Base-by-base conservation (phyloP, 495 filamentous ascomycete genomes). In the Aspergillus funiculosus region DNA sequence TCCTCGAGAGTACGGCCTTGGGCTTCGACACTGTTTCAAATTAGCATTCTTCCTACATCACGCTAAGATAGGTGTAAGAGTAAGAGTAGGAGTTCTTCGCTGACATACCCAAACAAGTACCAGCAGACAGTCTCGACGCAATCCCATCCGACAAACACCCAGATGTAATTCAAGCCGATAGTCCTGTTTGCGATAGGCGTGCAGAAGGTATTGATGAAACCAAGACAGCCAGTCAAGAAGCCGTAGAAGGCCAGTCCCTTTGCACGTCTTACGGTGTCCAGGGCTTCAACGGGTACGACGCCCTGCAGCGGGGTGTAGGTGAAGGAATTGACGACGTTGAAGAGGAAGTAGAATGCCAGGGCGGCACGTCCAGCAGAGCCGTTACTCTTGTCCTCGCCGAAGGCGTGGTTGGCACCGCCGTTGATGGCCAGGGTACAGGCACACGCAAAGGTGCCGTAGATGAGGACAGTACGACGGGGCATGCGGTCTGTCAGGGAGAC, bases 1-100 rank as follows among this genome's bases (percentile, higher is more conserved):
- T 87, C 80, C 56, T 87, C 84, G 25, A 88, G 74, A n/a, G 83
- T 84, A 48, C 76, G 77, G 22, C 80, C 81, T 27, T 78, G 73
- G 5, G 82, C 83, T 60, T 88, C 84, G 8, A 83, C 78, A 65
- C 59, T 20, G 8, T 42, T 1, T 31, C n/a, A 37, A 15, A 24
- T 3, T 25, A 32, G 17, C 8, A 17, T 8, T 19, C 11, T 21
- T 38, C 5, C 7, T n/a, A 27, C 11, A 6, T 34, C 10, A 15
- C 9, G 17, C 4, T 19, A 10, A 30, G 20, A 26, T 19, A 8
- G 14, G 21, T 27, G 5, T 10, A 10, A 5, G 10, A 10, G 25
- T 27, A 10, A 10, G 10, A 27, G 25, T 6, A 31, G 13, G 6
- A 38, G n/a, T n/a, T n/a, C n/a, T n/a, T n/a, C n/a, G n/a, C n/a